phyloP scores from a whole-genome alignment of 257 asterid species.

The Paulownia fortunei region DNA sequence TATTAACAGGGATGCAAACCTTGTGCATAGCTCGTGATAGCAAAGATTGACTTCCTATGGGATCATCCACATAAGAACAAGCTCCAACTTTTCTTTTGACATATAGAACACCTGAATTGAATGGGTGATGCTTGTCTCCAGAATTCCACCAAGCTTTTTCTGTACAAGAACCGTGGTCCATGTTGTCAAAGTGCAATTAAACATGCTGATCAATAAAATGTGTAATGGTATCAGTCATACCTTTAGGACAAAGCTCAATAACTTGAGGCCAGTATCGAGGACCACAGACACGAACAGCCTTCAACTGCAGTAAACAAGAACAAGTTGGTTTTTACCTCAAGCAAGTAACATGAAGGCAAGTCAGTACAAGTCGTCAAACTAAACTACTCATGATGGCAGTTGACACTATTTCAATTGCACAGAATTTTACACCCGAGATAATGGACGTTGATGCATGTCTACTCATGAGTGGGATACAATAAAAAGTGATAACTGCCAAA shows the following conservation, averaged over 20 bases:
- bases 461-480: conserved; percentile 1
- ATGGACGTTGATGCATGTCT: background rate
- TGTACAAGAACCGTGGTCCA: conserved; percentile 44
- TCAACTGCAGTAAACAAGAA: conserved; percentile 63
- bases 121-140: conserved; percentile 82
- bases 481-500: conserved; percentile 2
- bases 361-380: conserved; percentile 16
- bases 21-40: conserved; percentile 96
- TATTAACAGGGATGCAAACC: conserved; percentile 45
- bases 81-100: conserved; percentile 97
- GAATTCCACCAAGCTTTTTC: conserved; percentile 94
- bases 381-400: conserved; percentile 15
- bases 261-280: conserved; percentile 99
- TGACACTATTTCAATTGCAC: background rate
- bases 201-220: conserved; percentile 20
- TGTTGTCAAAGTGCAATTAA: conserved; percentile 22
- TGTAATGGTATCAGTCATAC: conserved; percentile 43
- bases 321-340: conserved; percentile 16
- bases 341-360: conserved; percentile 18
- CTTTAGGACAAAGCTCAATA: conserved; percentile 81
- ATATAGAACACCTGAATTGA: conserved; percentile 84
- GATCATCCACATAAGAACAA: conserved; percentile 95
- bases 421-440: conserved; percentile 14
- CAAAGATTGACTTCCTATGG: conserved; percentile 92
- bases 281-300: conserved; percentile 95